Conservation (phyloP, 1,139 yeast genomes). For the Suhomyces choctaworum region DNA sequence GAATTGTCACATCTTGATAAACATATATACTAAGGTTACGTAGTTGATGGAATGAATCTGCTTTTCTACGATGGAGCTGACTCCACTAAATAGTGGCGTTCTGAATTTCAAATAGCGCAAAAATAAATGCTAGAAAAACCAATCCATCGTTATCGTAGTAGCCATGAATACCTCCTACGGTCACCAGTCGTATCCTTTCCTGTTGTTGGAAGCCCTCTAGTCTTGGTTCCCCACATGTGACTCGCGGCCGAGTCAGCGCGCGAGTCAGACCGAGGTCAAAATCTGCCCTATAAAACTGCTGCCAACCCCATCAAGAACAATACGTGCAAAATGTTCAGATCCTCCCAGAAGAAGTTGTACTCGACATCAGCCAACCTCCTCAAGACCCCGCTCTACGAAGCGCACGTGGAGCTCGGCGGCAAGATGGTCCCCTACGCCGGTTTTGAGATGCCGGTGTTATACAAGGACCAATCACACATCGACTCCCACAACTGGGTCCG, state of each 20-base stretch:
- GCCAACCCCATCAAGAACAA: slow-evolving; percentile 1
- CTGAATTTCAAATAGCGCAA: no score
- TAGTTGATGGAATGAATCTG: no score
- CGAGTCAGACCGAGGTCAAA: slow-evolving; percentile 11
- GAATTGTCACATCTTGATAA: no score
- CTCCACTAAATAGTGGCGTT: no score
- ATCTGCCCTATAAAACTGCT: slow-evolving; percentile 1
- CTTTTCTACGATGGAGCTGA: no score
- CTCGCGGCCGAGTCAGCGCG: not conserved
- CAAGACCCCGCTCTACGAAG: slow-evolving; percentile 80
- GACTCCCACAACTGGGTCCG: slow-evolving; percentile 97
- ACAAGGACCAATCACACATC: slow-evolving; percentile 78
- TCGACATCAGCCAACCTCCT: slow-evolving; percentile 30
- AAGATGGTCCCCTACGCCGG: slow-evolving; percentile 97
- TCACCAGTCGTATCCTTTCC: no score
- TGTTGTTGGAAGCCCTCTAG: no score
- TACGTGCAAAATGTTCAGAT: slow-evolving; percentile 13
- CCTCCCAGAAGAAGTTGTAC: slow-evolving; percentile 21
- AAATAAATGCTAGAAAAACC: no score
- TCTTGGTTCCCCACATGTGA: no score
- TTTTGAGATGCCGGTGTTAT: slow-evolving; percentile 88
- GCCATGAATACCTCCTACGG: no score
- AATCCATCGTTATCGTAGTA: no score
- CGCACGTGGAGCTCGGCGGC: slow-evolving; percentile 78
- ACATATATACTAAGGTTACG: no score